These are phyloP conservation scores for Cyberlindnera amylophila DNA, from an alignment of 805 yeast species.

Conservation along the genomic window DNA sequence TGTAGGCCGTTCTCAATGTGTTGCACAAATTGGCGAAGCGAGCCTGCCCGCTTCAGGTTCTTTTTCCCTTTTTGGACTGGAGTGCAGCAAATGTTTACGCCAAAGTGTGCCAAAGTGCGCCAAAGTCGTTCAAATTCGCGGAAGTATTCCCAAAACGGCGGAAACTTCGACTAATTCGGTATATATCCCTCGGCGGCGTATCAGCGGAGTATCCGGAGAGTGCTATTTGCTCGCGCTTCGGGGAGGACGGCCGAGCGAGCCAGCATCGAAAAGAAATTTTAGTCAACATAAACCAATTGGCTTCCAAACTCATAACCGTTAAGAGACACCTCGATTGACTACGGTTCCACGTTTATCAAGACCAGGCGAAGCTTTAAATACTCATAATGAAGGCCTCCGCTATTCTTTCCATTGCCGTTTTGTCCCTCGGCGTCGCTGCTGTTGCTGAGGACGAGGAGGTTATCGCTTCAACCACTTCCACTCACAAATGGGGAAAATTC, in stretches of 20 bases:
- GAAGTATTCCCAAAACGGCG: not conserved
- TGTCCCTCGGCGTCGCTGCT: conserved; percentile 23
- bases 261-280: conserved; percentile 1
- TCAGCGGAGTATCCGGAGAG: not conserved
- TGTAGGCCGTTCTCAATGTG: not conserved
- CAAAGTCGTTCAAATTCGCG: too few relatives aligned
- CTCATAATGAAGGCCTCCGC: conserved; percentile 23
- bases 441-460: conserved; percentile 21
- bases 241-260: conserved; percentile 1
- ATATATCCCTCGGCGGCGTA: not conserved
- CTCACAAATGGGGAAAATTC: conserved; percentile 56
- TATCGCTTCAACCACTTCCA: conserved; percentile 32
- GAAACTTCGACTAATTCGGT: not conserved
- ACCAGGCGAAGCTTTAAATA: not conserved
- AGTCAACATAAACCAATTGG: not conserved
- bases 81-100: not conserved
- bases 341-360: not conserved
- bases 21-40: too few relatives aligned
- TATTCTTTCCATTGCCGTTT: conserved; percentile 20
- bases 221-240: not conserved
- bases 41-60: too few relatives aligned
- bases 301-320: not conserved
- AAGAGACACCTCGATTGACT: not conserved
- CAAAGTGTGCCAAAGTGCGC: not conserved
- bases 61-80: too few relatives aligned